Evolutionary conservation across 2,329 filamentous ascomycete species (phyloP), one percentile per base, ranked within the genome.

Genomic region (Penicillium sp.): DNA sequence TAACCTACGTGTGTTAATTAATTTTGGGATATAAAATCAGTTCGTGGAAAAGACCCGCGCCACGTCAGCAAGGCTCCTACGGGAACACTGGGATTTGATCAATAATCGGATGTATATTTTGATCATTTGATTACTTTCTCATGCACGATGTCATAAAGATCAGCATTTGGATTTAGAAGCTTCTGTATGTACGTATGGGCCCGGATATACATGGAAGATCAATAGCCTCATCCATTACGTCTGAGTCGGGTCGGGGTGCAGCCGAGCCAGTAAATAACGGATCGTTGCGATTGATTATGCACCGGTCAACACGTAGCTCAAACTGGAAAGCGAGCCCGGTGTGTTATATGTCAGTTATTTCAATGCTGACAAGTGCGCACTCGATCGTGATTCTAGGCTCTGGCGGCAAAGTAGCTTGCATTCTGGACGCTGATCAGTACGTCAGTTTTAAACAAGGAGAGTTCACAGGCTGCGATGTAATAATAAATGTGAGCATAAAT

Each of bases 31-130:
- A 20, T 5, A 33, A 33, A 24, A 50, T 16, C 18, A 2, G 5
- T 36, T 28, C 14, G 30, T 48, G 9, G 16, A 18, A 14, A 2
- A 35, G 31, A 22, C 9, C 10, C 20, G 38, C 44, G 49, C 50
- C 52, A 53, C 55, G 55, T 57, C 55, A 55, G 49, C 30, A 42
- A 44, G 14, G 20, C 35, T 13, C 35, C 41, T 33, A 44, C 31
- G 30, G 31, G 28, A 18, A 6, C 24, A 27, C 35, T 31, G n/a
- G 20, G 40, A 31, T 47, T 41, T 35, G 31, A 51, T 51, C 50
- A 42, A 48, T 41, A 33, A 50, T 33, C 35, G 30, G 31, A 31
- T 50, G 46, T 51, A 43, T 52, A 27, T 40, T 30, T 36, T 36
- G 20, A 31, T 38, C 36, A 38, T 42, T 51, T 44, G 31, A 42